These are phyloP conservation scores for Chlorella variabilis DNA, from an alignment of 163 green algal genomes.

Conservation along the genomic window DNA sequence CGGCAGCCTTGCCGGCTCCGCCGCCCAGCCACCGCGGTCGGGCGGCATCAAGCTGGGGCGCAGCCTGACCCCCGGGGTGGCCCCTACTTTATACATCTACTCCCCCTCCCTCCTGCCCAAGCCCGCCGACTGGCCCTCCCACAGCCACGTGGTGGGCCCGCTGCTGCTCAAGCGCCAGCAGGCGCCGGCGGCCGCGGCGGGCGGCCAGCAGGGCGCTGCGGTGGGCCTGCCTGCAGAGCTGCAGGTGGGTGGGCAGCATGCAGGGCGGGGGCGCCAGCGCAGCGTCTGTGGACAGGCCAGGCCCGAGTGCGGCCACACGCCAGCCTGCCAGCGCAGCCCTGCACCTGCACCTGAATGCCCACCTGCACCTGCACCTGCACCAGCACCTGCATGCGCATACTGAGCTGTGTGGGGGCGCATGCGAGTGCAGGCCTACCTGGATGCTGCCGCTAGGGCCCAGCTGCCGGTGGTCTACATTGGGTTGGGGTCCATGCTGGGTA, in stretches of 20 bases:
- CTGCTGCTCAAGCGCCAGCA: slow-evolving; percentile 24
- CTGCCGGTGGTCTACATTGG: slow-evolving; percentile 52
- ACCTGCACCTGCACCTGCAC: too few species aligned
- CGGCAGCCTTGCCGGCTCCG: not conserved
- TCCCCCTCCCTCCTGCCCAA: slow-evolving; percentile 62
- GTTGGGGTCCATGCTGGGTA: slow-evolving; percentile 48
- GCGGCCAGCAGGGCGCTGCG: not conserved
- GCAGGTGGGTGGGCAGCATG: too few species aligned
- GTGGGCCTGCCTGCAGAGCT: slow-evolving; percentile 24
- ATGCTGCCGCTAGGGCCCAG: not conserved
- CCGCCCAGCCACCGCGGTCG: not conserved
- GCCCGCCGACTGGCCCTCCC: slow-evolving; percentile 68
- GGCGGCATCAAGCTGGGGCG: not conserved
- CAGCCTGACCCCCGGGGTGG: not conserved
- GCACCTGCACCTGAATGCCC: too few species aligned
- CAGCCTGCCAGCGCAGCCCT: too few species aligned
- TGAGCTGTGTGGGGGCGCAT: too few species aligned
- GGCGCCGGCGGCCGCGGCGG: not conserved
- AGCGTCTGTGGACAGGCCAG: too few species aligned
- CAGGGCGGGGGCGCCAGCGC: too few species aligned
- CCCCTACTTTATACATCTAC: slow-evolving; percentile 71
- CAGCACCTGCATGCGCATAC: too few species aligned
- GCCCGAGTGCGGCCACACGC: too few species aligned
- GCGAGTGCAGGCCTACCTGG: slow-evolving; percentile 37
- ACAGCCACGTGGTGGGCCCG: slow-evolving; percentile 67